Evolutionary conservation across 2,329 filamentous ascomycete genomes (phyloP).

Genomic region (Colletotrichum liriopes): DNA sequence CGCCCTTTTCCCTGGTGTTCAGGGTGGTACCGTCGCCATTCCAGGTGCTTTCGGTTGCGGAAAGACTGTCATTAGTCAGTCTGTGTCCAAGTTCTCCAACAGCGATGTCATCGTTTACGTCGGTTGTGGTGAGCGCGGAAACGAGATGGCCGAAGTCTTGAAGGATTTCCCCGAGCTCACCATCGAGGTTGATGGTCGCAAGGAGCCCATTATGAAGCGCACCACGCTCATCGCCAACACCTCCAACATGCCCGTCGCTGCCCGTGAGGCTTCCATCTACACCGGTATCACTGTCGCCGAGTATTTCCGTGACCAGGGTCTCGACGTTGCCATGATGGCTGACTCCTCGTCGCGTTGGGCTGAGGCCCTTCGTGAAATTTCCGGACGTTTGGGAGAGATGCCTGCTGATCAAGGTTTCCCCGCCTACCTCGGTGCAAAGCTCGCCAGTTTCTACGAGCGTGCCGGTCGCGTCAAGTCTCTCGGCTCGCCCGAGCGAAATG

Average conservation of each 20-base stretch:
- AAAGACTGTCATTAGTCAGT: conserved; percentile 99
- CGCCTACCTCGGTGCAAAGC: conserved; percentile 95
- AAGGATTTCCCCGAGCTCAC: conserved; percentile 99
- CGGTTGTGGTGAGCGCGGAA: conserved; percentile 91
- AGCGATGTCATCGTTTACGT: conserved; percentile 99
- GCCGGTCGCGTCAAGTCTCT: conserved; percentile 89
- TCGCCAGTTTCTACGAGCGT: conserved; percentile 99
- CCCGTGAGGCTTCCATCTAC: conserved; percentile 98
- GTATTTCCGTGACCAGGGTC: conserved; percentile 97
- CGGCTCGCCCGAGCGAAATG: conserved; percentile 89
- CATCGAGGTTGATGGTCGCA: conserved; percentile 93
- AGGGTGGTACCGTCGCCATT: conserved; percentile 97
- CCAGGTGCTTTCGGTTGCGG: conserved; percentile 98
- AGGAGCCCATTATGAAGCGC: conserved; percentile 99
- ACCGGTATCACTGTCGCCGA: conserved; percentile 95
- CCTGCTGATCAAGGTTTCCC: conserved; percentile 99
- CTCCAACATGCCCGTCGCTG: conserved; percentile 99
- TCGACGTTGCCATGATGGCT: conserved; percentile 99
- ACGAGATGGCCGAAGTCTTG: conserved; percentile 99
- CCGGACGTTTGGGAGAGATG: conserved; percentile 99
- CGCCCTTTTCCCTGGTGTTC: conserved; percentile 94
- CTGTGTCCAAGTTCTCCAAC: conserved; percentile 99
- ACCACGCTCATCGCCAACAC: conserved; percentile 99
- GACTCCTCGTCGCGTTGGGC: conserved; percentile 99
- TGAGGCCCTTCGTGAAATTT: conserved; percentile 98